These are phyloP conservation scores for Prasinococcaceae sp. DNA, from an alignment of 139 green algal genomes.

Conservation along the genomic window DNA sequence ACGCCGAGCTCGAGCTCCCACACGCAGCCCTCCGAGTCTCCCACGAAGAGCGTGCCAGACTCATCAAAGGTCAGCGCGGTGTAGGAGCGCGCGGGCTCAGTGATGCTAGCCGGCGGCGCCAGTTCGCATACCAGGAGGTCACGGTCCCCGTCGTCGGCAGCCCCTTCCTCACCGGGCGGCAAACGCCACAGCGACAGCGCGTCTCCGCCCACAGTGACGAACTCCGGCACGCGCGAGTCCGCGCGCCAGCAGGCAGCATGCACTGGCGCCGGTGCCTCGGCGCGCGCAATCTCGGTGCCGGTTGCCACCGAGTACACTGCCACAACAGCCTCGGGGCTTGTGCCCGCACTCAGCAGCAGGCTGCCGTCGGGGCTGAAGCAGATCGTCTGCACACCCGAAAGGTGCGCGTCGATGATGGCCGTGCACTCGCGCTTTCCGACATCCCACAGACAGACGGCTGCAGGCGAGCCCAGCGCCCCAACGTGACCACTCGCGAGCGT, in stretches of 20 bases:
- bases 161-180: no score
- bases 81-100: not conserved
- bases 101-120: not conserved
- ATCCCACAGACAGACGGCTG: constrained; percentile 1
- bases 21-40: not conserved
- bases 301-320: constrained; percentile 33
- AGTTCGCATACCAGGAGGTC: not conserved
- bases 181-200: constrained; percentile 36
- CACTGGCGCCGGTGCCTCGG: constrained; percentile 6
- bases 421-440: not conserved
- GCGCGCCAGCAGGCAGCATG: constrained; percentile 22
- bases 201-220: constrained; percentile 28
- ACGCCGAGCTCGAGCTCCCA: constrained; percentile 3
- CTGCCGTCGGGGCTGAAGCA: constrained; percentile 28
- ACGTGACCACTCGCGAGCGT: not conserved
- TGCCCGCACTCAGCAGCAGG: constrained; percentile 24
- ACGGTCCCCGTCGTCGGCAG: not conserved
- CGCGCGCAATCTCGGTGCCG: constrained; percentile 20
- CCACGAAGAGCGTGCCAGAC: not conserved
- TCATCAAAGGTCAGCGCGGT: not conserved
- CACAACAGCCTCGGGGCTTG: constrained; percentile 22
- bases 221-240: constrained; percentile 11
- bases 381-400: constrained; percentile 26
- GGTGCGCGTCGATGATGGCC: not conserved
- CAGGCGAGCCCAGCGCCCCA: constrained; percentile 10